Evolutionary conservation across 495 filamentous ascomycete species (phyloP), one percentile per base, ranked within the genome.

Genomic region (Cetradonia linearis): DNA sequence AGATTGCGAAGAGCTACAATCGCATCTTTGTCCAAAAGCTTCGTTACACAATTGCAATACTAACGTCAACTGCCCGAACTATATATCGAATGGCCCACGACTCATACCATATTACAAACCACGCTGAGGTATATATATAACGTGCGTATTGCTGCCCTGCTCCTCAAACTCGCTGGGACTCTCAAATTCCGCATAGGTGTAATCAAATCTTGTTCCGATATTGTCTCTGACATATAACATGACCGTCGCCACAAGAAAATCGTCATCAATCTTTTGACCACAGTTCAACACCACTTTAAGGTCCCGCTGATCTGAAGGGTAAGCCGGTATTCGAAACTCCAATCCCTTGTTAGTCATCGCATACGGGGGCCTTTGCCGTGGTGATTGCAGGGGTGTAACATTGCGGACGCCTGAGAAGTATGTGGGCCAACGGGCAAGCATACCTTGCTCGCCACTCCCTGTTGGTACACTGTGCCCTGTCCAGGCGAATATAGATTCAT

Each of bases 401-500:
- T 31, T 20, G 5, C 27, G 27, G 14, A 25, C 52, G 9, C 9
- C 34, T 5, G 33, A 18, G 27, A 62, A 62, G 14, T 2, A 23
- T 20, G 14, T 31, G n/a, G 55, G 61, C 18, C 27, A 42, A 3
- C 36, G 34, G 7, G 61, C 61, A 11, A 62, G 40, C 37, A 55
- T 31, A 30, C 60, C 54, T 20, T 34, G 1, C 27, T 2, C n/a
- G n/a, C n/a, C n/a, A n/a, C n/a, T n/a, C n/a, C n/a, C n/a, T n/a
- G n/a, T n/a, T n/a, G n/a, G n/a, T n/a, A n/a, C n/a, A n/a, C n/a
- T n/a, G n/a, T n/a, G n/a, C n/a, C n/a, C 14, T 37, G 18, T 34
- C 66, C 58, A 70, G 16, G 68, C 67, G 47, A 71, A 70, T 25
- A 71, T 58, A 11, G 63, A 63, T 23, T 66, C 60, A 46, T 71